Percentiles rank a stretch among this genome's conserved stretches.
Conservation (phyloP, 2,329 filamentous ascomycete genomes). For the Stagonosporopsis tanaceti region DNA sequence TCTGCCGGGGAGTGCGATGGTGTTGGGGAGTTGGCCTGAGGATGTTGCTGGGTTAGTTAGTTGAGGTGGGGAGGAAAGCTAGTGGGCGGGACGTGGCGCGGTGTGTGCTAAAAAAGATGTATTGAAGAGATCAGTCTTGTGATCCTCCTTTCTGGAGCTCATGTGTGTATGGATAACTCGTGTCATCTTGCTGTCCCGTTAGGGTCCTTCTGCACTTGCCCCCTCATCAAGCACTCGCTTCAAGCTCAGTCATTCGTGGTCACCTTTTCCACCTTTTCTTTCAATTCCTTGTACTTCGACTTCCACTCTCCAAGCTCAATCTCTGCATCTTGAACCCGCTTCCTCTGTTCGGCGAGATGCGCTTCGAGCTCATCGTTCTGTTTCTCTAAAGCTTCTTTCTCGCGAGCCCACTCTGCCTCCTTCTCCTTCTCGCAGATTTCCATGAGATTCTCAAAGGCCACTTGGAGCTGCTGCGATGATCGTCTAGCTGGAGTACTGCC, state of each 20-base stretch:
- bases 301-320: neutral
- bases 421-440: too few relatives aligned
- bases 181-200: neutral
- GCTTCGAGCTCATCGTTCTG: neutral
- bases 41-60: slow-evolving; percentile 77
- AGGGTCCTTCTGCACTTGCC: too few relatives aligned
- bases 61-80: slow-evolving; percentile 13
- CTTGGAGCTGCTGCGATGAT: too few relatives aligned
- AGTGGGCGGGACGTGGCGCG: neutral
- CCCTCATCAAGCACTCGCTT: too few relatives aligned
- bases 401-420: too few relatives aligned
- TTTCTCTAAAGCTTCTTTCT: neutral
- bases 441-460: too few relatives aligned
- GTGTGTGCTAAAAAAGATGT: neutral
- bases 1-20: slow-evolving; percentile 78
- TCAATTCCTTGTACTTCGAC: neutral
- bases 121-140: neutral
- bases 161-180: neutral
- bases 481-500: too few relatives aligned
- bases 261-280: neutral
- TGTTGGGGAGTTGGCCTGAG: slow-evolving; percentile 89
- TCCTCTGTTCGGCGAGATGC: neutral
- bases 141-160: neutral
- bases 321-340: neutral
- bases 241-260: too few relatives aligned